phyloP scores from a whole-genome alignment of 352 stramenopile genomes.

The Phytophthora niederhauseri region DNA sequence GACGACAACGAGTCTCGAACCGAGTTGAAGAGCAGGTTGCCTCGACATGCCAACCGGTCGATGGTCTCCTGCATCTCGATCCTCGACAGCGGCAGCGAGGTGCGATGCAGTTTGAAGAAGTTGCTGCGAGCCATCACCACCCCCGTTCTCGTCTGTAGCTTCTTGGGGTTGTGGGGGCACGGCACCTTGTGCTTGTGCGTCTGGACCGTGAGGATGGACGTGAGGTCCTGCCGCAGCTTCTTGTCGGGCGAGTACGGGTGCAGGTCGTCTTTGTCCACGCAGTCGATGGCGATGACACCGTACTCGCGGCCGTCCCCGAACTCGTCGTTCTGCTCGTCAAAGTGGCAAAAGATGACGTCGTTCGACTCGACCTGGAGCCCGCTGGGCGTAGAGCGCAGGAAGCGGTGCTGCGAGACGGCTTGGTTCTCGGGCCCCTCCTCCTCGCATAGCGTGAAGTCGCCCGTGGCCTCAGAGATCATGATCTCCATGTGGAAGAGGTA shows the following conservation, averaged over 20 bases:
- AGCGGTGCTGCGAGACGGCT: constrained; percentile 30
- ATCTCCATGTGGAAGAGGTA: constrained; percentile 45
- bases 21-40: constrained; percentile 32
- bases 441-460: constrained; percentile 37
- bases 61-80: constrained; percentile 37
- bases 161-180: constrained; percentile 15
- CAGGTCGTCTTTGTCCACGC: constrained; percentile 43
- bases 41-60: constrained; percentile 32
- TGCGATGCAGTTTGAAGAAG: constrained; percentile 43
- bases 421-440: constrained; percentile 24
- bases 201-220: constrained; percentile 32
- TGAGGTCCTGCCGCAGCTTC: constrained; percentile 43
- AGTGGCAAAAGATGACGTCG: constrained; percentile 32
- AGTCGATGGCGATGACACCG: constrained; percentile 36
- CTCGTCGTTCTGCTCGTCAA: constrained; percentile 33
- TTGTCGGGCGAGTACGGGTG: constrained; percentile 33
- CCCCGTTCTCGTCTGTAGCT: constrained; percentile 24
- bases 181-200: constrained; percentile 25
- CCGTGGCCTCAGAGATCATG: constrained; percentile 45
- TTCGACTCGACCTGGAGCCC: constrained; percentile 41
- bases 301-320: constrained; percentile 29
- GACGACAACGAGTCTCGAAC: constrained; percentile 22
- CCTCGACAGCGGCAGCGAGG: constrained; percentile 28
- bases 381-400: constrained; percentile 33
- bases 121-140: constrained; percentile 46